Percentiles rank a stretch among this genome's conserved stretches.
Evolutionary conservation across 78 protist genomes (phyloP).

Genomic region (Dictyostelium intermedium): DNA sequence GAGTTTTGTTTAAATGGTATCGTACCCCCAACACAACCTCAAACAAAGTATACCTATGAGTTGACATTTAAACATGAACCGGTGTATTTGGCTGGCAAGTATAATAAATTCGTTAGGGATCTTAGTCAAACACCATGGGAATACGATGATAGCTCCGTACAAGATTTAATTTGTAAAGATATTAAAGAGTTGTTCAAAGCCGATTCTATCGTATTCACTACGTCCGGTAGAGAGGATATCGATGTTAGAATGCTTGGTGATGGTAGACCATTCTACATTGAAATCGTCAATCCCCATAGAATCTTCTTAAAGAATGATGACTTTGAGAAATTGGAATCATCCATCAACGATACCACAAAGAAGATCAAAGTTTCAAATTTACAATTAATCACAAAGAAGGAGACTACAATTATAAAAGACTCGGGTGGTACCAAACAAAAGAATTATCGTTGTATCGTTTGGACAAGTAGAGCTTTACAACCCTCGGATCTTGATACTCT

Average conservation of each 20-base stretch:
- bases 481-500: constrained; percentile 2
- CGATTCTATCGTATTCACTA: background rate
- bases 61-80: constrained; percentile 33
- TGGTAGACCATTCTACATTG: constrained; percentile 93
- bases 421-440: constrained; percentile 82
- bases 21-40: constrained; percentile 11
- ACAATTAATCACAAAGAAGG: constrained; percentile 74
- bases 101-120: constrained; percentile 41
- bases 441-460: constrained; percentile 81
- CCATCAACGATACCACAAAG: constrained; percentile 5
- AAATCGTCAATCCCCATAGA: constrained; percentile 72
- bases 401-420: constrained; percentile 55
- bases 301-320: constrained; percentile 14
- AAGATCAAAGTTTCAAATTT: constrained; percentile 56
- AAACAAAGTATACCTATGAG: background rate
- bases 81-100: constrained; percentile 42
- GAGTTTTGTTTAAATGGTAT: background rate
- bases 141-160: background rate
- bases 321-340: background rate
- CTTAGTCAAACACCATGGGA: constrained; percentile 63
- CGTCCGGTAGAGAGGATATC: constrained; percentile 93
- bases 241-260: constrained; percentile 95
- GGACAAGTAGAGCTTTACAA: constrained; percentile 36
- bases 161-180: background rate
- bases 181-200: background rate